A percentile compares a stretch with the other conserved stretches of the same genome.
Conservation (phyloP, 2,329 filamentous ascomycete genomes). For the Penicillium sp. region DNA sequence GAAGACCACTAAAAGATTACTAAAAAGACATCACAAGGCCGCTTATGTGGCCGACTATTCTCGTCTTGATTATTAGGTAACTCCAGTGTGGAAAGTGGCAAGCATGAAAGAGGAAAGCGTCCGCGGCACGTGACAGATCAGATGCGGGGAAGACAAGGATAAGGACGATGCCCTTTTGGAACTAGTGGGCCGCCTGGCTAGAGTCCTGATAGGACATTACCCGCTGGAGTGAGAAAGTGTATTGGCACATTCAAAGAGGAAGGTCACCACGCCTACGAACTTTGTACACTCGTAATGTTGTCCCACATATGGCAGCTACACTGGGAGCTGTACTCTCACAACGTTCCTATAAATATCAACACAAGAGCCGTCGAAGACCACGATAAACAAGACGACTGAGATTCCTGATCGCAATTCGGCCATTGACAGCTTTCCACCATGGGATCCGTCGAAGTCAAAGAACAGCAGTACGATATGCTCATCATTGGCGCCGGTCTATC, state of each 20-base stretch:
- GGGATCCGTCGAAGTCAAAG: slow-evolving; percentile 8
- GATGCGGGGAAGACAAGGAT: slow-evolving; percentile 1
- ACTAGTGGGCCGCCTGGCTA: background rate
- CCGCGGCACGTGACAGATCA: background rate
- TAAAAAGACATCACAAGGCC: too few relatives aligned
- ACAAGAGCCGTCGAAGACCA: background rate
- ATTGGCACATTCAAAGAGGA: background rate
- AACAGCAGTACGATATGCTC: slow-evolving; percentile 37
- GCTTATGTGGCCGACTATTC: too few relatives aligned
- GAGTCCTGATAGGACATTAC: background rate
- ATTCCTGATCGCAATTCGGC: background rate
- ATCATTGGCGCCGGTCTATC: slow-evolving; percentile 49
- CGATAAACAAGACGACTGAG: background rate
- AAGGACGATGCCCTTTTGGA: background rate
- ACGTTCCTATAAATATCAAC: slow-evolving; percentile 9
- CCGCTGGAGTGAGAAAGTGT: background rate
- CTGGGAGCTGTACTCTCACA: background rate
- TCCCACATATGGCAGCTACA: background rate
- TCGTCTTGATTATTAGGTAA: too few relatives aligned
- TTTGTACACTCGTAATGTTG: background rate
- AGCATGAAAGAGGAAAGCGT: background rate
- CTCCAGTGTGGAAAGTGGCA: too few relatives aligned
- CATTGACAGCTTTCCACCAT: background rate
- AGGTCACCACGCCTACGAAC: background rate
- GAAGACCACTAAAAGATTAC: too few relatives aligned